phyloP scores from a whole-genome alignment of 2,329 filamentous ascomycete species.

The Colletotrichum nymphaeae region DNA sequence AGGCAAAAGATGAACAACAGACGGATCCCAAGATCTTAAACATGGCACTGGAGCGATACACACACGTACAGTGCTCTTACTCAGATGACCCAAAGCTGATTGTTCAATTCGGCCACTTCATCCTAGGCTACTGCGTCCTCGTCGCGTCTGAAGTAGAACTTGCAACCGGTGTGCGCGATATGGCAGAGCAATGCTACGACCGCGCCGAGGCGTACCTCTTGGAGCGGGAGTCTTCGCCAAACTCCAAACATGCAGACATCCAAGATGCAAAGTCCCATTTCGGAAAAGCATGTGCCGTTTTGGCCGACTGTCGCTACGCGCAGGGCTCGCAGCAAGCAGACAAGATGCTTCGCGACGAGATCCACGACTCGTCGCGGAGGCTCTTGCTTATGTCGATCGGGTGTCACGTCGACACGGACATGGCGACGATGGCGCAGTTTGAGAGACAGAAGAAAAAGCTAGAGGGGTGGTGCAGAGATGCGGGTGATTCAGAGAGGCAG shows the following conservation, averaged over 20 bases:
- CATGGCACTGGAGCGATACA: background rate
- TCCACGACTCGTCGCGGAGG: background rate
- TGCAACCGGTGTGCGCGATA: background rate
- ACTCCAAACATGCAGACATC: background rate
- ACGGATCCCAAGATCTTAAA: background rate
- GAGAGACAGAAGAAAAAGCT: slow-evolving; percentile 23
- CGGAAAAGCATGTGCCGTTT: slow-evolving; percentile 4
- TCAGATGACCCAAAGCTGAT: background rate
- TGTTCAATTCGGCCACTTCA: slow-evolving; percentile 11
- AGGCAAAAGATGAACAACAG: background rate
- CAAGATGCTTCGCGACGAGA: background rate
- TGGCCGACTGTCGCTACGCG: slow-evolving; percentile 23
- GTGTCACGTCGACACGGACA: background rate
- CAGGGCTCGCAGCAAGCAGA: background rate
- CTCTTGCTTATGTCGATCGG: background rate
- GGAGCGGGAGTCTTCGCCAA: background rate
- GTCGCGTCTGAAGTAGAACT: background rate
- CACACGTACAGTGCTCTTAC: background rate
- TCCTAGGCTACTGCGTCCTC: slow-evolving; percentile 11
- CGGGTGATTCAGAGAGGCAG: background rate
- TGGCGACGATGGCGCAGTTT: slow-evolving; percentile 1
- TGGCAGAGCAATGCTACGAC: slow-evolving; percentile 12
- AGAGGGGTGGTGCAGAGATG: slow-evolving; percentile 20
- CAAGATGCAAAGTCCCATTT: background rate
- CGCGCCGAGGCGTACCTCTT: background rate